These are phyloP conservation scores for Gynostemma pentaphyllum DNA, from an alignment of 306 rosid species.

Conservation along the genomic window DNA sequence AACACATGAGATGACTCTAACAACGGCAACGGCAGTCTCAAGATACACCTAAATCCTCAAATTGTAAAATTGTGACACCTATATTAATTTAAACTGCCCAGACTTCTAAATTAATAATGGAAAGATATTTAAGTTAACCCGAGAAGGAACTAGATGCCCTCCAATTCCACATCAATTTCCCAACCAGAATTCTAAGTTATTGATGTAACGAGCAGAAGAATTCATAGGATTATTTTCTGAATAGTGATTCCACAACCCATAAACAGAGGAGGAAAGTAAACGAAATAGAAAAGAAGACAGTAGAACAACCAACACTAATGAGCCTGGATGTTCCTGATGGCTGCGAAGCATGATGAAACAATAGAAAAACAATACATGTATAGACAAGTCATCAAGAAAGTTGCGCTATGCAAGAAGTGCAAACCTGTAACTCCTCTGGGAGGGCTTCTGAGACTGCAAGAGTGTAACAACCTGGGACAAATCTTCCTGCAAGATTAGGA, in stretches of 20 bases:
- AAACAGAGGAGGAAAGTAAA: neutral
- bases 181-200: neutral
- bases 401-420: neutral
- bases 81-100: neutral
- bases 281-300: neutral
- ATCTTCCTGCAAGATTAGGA: slow-evolving; percentile 41
- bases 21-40: neutral
- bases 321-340: neutral
- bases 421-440: slow-evolving; percentile 88
- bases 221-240: neutral
- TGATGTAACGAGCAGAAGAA: neutral
- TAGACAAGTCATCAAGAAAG: neutral
- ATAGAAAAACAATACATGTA: neutral
- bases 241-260: neutral
- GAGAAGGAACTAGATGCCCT: neutral
- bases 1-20: neutral
- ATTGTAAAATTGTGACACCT: neutral
- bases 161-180: neutral
- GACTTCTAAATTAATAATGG: too few species aligned
- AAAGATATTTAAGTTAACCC: neutral
- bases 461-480: slow-evolving; percentile 82
- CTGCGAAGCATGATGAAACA: neutral
- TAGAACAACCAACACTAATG: neutral
- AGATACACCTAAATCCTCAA: neutral
- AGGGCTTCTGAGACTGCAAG: slow-evolving; percentile 97